These are phyloP conservation scores for Asterophora lycoperdoides DNA, from an alignment of 768 basidiomycete genomes.

Conservation along the genomic window DNA sequence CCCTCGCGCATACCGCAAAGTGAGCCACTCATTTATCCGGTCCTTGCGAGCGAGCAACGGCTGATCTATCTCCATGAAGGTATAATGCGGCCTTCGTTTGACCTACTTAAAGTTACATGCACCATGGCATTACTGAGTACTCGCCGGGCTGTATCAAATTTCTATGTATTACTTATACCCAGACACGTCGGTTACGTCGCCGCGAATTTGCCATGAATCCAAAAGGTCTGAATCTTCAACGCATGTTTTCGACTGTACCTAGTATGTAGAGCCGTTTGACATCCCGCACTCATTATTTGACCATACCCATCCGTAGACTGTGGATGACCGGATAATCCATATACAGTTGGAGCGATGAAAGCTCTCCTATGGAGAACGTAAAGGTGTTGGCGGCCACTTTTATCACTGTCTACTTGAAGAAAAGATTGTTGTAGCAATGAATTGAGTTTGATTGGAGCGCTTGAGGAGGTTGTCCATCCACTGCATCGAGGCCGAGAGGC, in stretches of 20 bases:
- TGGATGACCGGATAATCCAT: constrained; percentile 4
- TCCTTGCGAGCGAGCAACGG: not conserved
- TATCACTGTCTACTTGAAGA: constrained; percentile 3
- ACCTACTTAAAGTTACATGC: constrained; percentile 2
- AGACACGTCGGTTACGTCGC: no score
- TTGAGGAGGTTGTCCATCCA: constrained; percentile 7
- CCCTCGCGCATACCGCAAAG: constrained; percentile 16
- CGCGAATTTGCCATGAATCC: no score
- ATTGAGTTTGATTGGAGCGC: no score
- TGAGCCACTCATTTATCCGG: constrained; percentile 1
- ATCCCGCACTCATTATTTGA: no score
- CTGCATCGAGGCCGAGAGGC: constrained; percentile 2
- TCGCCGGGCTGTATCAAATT: not conserved
- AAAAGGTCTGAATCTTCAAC: no score
- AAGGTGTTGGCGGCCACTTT: constrained; percentile 5
- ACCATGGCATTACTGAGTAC: not conserved
- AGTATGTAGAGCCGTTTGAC: no score
- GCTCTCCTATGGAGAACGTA: constrained; percentile 1
- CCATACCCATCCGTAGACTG: constrained; percentile 1
- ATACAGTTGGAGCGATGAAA: constrained; percentile 1
- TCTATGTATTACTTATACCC: not conserved
- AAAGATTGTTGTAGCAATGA: no score
- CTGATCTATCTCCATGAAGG: not conserved
- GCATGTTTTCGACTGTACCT: no score
- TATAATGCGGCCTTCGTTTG: constrained; percentile 2